Evolutionary conservation across 2,329 filamentous ascomycete genomes (phyloP), one percentile per base, ranked within the genome.

Genomic region (Fusarium graminum): DNA sequence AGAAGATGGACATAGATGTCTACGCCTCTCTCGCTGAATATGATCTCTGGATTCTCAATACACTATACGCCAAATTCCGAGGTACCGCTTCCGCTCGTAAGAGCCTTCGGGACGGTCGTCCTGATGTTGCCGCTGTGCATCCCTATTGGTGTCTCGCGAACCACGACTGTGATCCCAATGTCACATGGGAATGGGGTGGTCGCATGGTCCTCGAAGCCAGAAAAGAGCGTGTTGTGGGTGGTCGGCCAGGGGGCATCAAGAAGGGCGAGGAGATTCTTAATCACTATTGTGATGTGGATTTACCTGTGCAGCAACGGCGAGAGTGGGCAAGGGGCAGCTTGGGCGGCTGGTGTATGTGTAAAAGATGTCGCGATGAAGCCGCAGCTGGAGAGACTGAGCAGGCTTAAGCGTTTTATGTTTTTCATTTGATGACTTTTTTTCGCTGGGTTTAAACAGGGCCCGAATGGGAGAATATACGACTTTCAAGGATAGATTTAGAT

Each of bases 121-220:
- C 95, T 0, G 95, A 98, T 72, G 91, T 97, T 6, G 93, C 92
- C 28, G 94, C 94, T 28, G 94, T 98, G 28, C 94, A 98, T 79
- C 93, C 94, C 3, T 88, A 97, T 70, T 99, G 95, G 93, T 98
- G 94, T 78, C 83, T 98, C 29, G 94, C 94, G 28, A 99, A 99
- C 74, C 95, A 99, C 76, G 93, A 93, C 76, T 99, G 95, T 79
- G 89, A 97, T 75, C 95, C 95, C 10, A 97, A 97, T 76, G 93
- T 98, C 38, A 87, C 87, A 5, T 99, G 95, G 95, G 92, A 97
- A 73, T 97, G 94, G 92, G 89, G 90, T 28, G 92, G 91, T 1
- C 85, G 85, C 51, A 94, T 95, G 85, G 85, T 87, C 34, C 86
- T 95, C 60, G 87, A 82, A 82, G 86, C 87, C 3, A 81, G 88